Evolutionary conservation across 108 stramenopile genomes (phyloP).

Genomic region (Fistulifera solaris): DNA sequence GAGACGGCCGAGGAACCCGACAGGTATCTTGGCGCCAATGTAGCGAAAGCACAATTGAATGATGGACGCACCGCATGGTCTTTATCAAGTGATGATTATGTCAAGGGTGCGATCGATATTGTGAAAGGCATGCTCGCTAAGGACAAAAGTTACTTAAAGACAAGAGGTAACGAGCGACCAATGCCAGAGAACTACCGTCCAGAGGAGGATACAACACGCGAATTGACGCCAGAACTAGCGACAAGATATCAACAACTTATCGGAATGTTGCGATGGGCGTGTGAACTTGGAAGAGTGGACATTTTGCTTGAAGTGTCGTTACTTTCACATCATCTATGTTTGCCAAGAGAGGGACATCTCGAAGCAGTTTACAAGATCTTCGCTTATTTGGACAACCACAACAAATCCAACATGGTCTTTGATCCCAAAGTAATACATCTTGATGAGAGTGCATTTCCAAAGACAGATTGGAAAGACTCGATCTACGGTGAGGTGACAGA

Average conservation of each 20-base stretch:
- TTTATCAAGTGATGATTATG: slow-evolving; percentile 3
- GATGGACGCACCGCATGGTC: slow-evolving; percentile 5
- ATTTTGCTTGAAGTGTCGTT: slow-evolving; percentile 32
- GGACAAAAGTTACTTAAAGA: slow-evolving; percentile 1
- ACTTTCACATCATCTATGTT: slow-evolving; percentile 32
- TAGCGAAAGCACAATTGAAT: neutral
- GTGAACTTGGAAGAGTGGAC: slow-evolving; percentile 34
- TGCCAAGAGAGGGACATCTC: slow-evolving; percentile 50
- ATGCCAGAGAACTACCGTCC: slow-evolving; percentile 17
- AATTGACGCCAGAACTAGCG: slow-evolving; percentile 9
- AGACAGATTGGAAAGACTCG: slow-evolving; percentile 5
- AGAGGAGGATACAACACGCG: slow-evolving; percentile 19
- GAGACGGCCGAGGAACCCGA: slow-evolving; percentile 8
- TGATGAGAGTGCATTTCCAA: slow-evolving; percentile 9
- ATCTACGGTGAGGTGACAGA: slow-evolving; percentile 17
- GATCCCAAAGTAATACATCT: slow-evolving; percentile 18
- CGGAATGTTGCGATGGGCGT: slow-evolving; percentile 33
- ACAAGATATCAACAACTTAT: slow-evolving; percentile 27
- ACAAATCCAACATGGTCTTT: slow-evolving; percentile 28
- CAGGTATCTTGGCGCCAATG: slow-evolving; percentile 12
- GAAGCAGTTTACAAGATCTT: slow-evolving; percentile 35
- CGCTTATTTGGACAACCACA: slow-evolving; percentile 30
- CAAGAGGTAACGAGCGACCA: neutral
- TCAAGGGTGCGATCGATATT: slow-evolving; percentile 4
- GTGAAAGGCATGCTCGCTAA: slow-evolving; percentile 17